Evolutionary conservation across 2,329 filamentous ascomycete genomes (phyloP), one percentile per base, ranked within the genome.

Genomic region (Sporothrix luriei): DNA sequence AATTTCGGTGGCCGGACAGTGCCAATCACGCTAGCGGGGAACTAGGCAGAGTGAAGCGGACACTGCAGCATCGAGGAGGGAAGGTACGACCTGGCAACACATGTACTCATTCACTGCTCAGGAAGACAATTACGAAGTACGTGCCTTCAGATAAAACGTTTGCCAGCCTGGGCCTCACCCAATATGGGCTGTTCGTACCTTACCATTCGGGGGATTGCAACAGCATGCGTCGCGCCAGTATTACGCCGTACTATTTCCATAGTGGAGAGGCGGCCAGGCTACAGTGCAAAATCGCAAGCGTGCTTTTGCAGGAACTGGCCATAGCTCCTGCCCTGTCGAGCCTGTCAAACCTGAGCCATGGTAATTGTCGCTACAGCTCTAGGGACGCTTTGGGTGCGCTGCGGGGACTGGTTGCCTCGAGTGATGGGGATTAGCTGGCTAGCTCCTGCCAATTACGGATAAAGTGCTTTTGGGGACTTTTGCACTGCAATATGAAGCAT

Each of bases 11-110:
- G 29, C 46, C 16, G 61, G 26, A 64, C 29, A n/a, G 26, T 51
- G 46, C 24, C 43, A 65, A 62, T 24, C 40, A 24, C 59, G 59
- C 59, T 62, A 62, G 59, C 59, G 59, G 59, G 16, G 59, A 62
- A 40, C 59, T 62, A 62, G 59, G 21, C 38, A 62, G 59, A 48
- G n/a, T 21, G 21, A 26, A 62, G 40, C 59, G 9, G 57, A 46
- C 11, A 43, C 33, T 26, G 21, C 57, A 46, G 57, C 11, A 43
- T 14, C 48, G 24, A 16, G 40, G 55, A 24, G 33, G 55, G 59
- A 62, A 62, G 48, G 59, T 7, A 33, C 33, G 33, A 33, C 40
- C 40, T 43, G 40, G 40, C 40, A 43, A 43, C 40, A 13, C 48
- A 38, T 62, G 26, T 21, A 62, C 57, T 57, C 48, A 38, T 62